Evolutionary conservation across 768 basidiomycete genomes (phyloP), one percentile per base, ranked within the genome.

Genomic region (Mrakia blollopis): DNA sequence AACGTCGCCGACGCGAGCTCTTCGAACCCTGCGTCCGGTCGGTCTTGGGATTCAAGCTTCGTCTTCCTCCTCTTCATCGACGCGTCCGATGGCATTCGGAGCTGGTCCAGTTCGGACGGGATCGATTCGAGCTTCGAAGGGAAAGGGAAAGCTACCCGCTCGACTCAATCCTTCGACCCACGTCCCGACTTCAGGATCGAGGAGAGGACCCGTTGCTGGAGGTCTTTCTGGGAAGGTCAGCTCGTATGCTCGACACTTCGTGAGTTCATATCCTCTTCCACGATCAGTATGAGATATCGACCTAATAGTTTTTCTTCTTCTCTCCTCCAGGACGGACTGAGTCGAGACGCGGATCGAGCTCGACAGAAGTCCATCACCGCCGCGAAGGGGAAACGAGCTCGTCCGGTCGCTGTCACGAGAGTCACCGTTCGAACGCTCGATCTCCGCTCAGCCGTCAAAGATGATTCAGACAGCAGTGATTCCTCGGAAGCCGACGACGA

Each of bases 391-490:
- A 91, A 89, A 79, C 89, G 91, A 63, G 92, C 93, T 28, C 90
- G 96, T 44, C 96, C 97, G 18, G 93, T 98, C 21, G 91, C 92
- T 28, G 91, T 90, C 35, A 91, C 94, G 23, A 52, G 47, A 11
- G 88, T 90, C 63, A 94, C 93, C 23, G 93, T 90, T 80, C 92
- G 96, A 0, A 88, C 97, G 44, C 87, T 97, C 35, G 90, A 92
- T 81, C 88, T 97, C 80, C 91, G 91, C 81, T 94, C 97, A 80
- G 95, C 92, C 1, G 92, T 97, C 81, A 87, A 87, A 72, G 92
- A 93, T 80, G 89, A 92, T 79, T 90, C 90, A 37, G 84, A 85
- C 68, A 83, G 82, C 44, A 79, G 79, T 30, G 91, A 92, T 5
- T 84, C 83, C 5, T 73, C 77, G n/a, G 77, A 88, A 14, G 78